Evolutionary conservation across 345 rosid species (phyloP), one percentile per base, ranked within the genome.

Genomic region (Hypericum perforatum): DNA sequence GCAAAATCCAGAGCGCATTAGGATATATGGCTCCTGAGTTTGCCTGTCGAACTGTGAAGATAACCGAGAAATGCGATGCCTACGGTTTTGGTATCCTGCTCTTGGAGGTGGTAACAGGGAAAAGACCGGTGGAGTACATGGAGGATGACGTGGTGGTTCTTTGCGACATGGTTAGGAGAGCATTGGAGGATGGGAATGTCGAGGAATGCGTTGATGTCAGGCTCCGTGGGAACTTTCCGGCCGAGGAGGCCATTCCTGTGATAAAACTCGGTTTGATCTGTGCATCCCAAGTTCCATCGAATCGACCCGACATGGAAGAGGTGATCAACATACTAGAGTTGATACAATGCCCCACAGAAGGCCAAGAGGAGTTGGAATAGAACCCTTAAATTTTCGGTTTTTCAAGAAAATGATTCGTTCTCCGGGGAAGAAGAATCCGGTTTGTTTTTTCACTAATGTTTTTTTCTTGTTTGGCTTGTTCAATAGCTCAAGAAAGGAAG

Each of bases 11-110:
- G 72, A 88, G 98, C 56, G 95, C 91, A 0, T 76, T 92, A 22
- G 98, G 98, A 57, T 92, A 92, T 82, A 89, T 89, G 98, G 98
- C 98, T 15, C 98, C 98, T 0, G 98, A 92, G 53, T 89, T 92
- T 70, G 95, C 97, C 6, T 92, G 98, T 61, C 69, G 82, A 56
- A 85, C 98, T 0, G 97, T 89, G 59, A 92, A 92, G 65, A 85
- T 92, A 56, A 92, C 97, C 0, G 95, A 89, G 77, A 92, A 92
- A 63, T 88, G 97, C 9, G 98, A 89, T 41, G 91, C 89, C 5
- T 92, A 89, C 53, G 98, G 98, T 16, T 92, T 89, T 0, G 98
- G 98, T 2, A 82, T 92, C 7, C n/a, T n/a, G n/a, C n/a, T n/a
- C n/a, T n/a, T n/a, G n/a, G n/a, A n/a, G n/a, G n/a, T n/a, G n/a